Percentiles rank a stretch among this genome's conserved stretches.
Evolutionary conservation across 2,329 filamentous ascomycete species (phyloP).

Genomic region (Bipolaris victoriae): DNA sequence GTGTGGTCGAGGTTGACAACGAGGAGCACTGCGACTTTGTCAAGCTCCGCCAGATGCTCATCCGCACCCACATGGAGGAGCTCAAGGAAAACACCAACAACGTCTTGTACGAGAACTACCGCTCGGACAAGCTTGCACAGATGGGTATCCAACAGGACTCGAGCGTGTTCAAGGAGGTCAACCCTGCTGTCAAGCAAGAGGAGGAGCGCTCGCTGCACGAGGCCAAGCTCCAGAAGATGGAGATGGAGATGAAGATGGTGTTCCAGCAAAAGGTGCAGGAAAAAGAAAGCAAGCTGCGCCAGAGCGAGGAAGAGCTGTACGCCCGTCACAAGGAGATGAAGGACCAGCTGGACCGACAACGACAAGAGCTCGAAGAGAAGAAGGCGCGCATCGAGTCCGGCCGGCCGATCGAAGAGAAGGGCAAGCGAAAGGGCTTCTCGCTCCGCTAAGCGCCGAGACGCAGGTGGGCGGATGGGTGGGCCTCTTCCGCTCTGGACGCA

Average conservation of each 20-base stretch:
- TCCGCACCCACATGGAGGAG: slow-evolving; percentile 99
- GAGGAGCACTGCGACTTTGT: slow-evolving; percentile 99
- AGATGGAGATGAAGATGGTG: slow-evolving; percentile 99
- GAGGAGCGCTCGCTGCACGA: slow-evolving; percentile 98
- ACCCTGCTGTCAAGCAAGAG: slow-evolving; percentile 99
- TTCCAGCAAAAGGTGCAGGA: slow-evolving; percentile 99
- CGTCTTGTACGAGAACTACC: slow-evolving; percentile 98
- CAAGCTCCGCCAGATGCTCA: slow-evolving; percentile 99
- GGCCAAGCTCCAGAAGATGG: slow-evolving; percentile 99
- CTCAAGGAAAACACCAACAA: slow-evolving; percentile 99
- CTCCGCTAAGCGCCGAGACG: slow-evolving; percentile 70
- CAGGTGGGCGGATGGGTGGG: slow-evolving; percentile 17
- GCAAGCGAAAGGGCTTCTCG: slow-evolving; percentile 99
- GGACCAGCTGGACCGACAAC: slow-evolving; percentile 96
- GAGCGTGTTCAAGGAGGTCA: slow-evolving; percentile 99
- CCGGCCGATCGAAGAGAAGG: slow-evolving; percentile 94
- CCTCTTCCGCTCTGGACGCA: slow-evolving; percentile 28
- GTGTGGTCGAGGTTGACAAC: slow-evolving; percentile 98
- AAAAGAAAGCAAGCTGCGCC: slow-evolving; percentile 99
- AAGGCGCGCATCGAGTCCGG: slow-evolving; percentile 94
- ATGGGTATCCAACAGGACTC: slow-evolving; percentile 99
- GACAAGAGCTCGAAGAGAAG: slow-evolving; percentile 96
- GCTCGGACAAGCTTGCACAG: slow-evolving; percentile 96
- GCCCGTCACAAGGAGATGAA: slow-evolving; percentile 99
- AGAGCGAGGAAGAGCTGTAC: slow-evolving; percentile 98